Base-by-base conservation (phyloP, 768 basidiomycete genomes). In the Amanita rubescens region DNA sequence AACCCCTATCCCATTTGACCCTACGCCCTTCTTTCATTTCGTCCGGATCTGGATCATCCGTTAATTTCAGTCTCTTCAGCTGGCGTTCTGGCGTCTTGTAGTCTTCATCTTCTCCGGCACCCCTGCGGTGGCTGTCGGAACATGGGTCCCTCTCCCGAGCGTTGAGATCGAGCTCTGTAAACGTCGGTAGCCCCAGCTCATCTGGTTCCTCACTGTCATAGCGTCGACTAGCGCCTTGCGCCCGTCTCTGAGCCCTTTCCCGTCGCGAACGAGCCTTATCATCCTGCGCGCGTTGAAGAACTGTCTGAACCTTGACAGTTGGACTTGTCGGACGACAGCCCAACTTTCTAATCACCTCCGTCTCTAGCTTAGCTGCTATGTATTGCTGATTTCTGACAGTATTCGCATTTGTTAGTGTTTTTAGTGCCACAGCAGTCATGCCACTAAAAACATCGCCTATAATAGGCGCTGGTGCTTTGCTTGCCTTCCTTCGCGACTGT, bases 41-140 rank as follows among this genome's bases (percentile, higher is more conserved):
- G 35, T 63, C 65, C 44, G 62, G 62, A 7, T 60, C 68, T 17
- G 63, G 70, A 24, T 68, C 71, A 14, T 70, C 71, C 27, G 64
- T 73, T 37, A 75, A 64, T 49, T 69, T 65, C 17, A 69, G 64
- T 14, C 71, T 65, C 65, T 79, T 81, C 51, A 67, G 51, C 34
- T 67, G 65, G 44, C 69, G 67, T 24, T 69, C 69, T 33, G 70
- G 67, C 58, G 85, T 87, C 60, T 77, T 75, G 59, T 89, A 90
- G 55, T 89, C 88, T 59, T 85, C 89, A 24, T 90, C 87, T 22
- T 93, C 90, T 2, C 90, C 90, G 3, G 89, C 79, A 1, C 83
- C 90, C 60, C 82, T 71, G 49, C 65, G 68, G 68, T 90, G 86
- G 55, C 35, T 34, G 49, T 56, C 54, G 48, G 64, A 39, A 45